phyloP scores from a whole-genome alignment of 441 rosid genomes.

The Rhodomyrtus psidioides region DNA sequence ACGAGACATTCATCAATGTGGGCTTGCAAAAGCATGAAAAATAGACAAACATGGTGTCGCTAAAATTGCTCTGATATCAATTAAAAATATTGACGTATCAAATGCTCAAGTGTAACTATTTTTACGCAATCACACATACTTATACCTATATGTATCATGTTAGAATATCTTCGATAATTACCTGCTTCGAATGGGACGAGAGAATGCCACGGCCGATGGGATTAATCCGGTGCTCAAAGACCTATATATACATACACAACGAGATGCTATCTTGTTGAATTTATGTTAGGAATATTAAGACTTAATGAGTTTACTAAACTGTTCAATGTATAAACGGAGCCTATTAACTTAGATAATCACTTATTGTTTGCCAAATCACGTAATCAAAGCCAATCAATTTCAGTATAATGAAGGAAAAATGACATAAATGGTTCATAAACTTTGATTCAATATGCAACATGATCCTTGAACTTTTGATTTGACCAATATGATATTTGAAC shows the following conservation, averaged over 20 bases:
- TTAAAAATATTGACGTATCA: not conserved
- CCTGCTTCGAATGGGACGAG: not conserved
- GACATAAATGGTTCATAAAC: too few species aligned
- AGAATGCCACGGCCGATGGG: not conserved
- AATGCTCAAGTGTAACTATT: not conserved
- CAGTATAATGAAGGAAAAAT: too few species aligned
- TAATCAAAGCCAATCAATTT: too few species aligned
- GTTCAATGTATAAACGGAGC: not conserved
- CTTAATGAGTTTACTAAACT: not conserved
- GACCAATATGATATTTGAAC: too few species aligned
- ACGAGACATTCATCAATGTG: too few species aligned
- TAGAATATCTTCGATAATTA: not conserved
- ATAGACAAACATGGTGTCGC: not conserved
- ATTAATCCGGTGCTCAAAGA: not conserved
- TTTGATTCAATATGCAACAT: too few species aligned
- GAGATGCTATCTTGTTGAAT: not conserved
- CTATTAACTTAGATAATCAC: not conserved
- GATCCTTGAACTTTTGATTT: too few species aligned
- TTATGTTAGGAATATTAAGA: not conserved
- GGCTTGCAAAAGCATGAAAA: not conserved
- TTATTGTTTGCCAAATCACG: too few species aligned
- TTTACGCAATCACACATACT: not conserved
- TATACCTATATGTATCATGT: not conserved
- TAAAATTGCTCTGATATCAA: not conserved
- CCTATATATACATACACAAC: too few species aligned